Conservation (phyloP, 2,329 filamentous ascomycete species). For the Zymoseptoria brevis region DNA sequence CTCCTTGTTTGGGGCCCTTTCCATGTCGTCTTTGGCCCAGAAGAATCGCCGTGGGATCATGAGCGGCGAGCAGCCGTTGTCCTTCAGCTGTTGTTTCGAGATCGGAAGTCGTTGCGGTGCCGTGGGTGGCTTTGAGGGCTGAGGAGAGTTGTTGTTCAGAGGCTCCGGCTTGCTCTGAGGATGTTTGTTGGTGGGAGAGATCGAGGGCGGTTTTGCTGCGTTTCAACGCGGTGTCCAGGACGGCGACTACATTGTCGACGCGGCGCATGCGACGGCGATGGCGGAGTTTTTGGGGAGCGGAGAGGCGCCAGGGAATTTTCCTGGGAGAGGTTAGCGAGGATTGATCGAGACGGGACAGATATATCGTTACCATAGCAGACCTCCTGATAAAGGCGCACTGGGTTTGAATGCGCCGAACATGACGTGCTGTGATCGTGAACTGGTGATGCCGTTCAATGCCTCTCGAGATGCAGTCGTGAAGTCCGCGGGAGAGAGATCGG, state of each 20-base stretch:
- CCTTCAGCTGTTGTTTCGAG: constrained; percentile 27
- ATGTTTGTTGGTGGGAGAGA: background rate
- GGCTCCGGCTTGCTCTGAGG: constrained; percentile 5
- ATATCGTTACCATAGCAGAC: constrained; percentile 65
- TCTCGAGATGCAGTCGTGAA: constrained; percentile 1
- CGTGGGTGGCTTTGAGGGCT: constrained; percentile 1
- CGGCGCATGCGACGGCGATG: constrained; percentile 74
- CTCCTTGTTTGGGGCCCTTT: constrained; percentile 26
- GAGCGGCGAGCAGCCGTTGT: constrained; percentile 21
- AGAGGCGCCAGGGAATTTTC: constrained; percentile 97
- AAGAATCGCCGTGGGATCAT: background rate
- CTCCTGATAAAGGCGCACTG: constrained; percentile 66
- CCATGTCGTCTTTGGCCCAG: constrained; percentile 21
- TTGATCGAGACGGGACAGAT: background rate
- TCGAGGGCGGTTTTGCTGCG: constrained; percentile 6
- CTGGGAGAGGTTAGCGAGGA: constrained; percentile 33
- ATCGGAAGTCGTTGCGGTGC: constrained; percentile 21
- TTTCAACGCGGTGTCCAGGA: constrained; percentile 53
- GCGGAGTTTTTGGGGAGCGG: constrained; percentile 78
- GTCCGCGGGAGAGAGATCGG: constrained; percentile 18
- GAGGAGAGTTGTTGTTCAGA: constrained; percentile 5
- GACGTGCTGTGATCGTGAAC: constrained; percentile 7
- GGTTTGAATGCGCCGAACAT: constrained; percentile 84
- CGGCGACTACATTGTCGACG: constrained; percentile 81
- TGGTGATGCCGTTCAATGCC: background rate